A percentile compares a stretch with the other conserved stretches of the same genome.
Conservation (phyloP, 495 filamentous ascomycete genomes). For the Hypoxylon fragiforme region DNA sequence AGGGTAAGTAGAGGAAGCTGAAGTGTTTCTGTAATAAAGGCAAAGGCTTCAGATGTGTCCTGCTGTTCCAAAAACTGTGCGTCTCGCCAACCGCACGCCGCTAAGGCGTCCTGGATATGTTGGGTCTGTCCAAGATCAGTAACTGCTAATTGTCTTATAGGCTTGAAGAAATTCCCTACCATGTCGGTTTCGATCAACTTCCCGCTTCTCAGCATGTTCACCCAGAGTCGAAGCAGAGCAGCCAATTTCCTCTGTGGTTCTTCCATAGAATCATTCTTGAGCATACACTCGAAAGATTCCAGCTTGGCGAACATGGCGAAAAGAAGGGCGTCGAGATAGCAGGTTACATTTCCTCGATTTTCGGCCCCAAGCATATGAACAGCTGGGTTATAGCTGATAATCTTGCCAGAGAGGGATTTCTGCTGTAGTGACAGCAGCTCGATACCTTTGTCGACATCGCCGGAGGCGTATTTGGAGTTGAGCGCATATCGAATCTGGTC, state of each 20-base stretch:
- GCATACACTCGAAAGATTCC: conserved; percentile 87
- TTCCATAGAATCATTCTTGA: conserved; percentile 62
- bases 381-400: conserved; percentile 69
- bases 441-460: conserved; percentile 73
- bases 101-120: conserved; percentile 77
- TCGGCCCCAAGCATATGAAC: conserved; percentile 80
- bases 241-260: conserved; percentile 73
- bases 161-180: conserved; percentile 52
- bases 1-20: conserved; percentile 86
- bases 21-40: conserved; percentile 87
- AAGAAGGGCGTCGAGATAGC: conserved; percentile 88
- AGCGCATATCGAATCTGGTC: conserved; percentile 74
- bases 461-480: conserved; percentile 62
- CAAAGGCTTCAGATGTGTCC: conserved; percentile 93
- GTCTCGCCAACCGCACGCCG: conserved; percentile 90
- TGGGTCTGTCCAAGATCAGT: conserved; percentile 64
- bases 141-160: neutral
- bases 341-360: conserved; percentile 84
- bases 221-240: conserved; percentile 80
- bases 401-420: conserved; percentile 77
- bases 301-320: conserved; percentile 96
- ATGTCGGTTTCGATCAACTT: conserved; percentile 84
- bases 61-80: conserved; percentile 78
- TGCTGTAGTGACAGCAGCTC: conserved; percentile 75
- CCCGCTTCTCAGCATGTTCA: conserved; percentile 85